Evolutionary conservation across 2,329 filamentous ascomycete genomes (phyloP).

Genomic region (Botrytis tulipae): DNA sequence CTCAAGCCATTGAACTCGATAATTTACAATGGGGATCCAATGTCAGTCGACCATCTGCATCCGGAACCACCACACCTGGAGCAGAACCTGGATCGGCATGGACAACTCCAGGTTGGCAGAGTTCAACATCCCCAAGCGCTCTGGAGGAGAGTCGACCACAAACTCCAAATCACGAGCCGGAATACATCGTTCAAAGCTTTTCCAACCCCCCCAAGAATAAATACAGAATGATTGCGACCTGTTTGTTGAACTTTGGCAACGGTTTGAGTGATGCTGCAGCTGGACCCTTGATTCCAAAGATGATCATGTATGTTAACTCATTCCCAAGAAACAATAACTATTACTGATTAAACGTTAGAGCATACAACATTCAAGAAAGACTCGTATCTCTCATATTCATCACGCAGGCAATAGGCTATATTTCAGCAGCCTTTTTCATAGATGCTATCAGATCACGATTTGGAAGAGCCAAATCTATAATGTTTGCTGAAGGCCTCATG

Average conservation of each 20-base stretch:
- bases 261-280: conserved; percentile 74
- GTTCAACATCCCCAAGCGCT: conserved; percentile 29
- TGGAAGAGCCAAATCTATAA: conserved; percentile 64
- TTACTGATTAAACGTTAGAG: neutral
- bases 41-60: conserved; percentile 26
- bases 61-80: conserved; percentile 28
- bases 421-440: conserved; percentile 67
- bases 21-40: conserved; percentile 24
- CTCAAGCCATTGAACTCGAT: conserved; percentile 34
- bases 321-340: neutral
- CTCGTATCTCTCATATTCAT: conserved; percentile 81
- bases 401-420: conserved; percentile 73
- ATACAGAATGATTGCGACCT: conserved; percentile 63
- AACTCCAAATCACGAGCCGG: conserved; percentile 44
- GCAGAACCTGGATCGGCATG: conserved; percentile 9
- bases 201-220: conserved; percentile 66
- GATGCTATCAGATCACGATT: conserved; percentile 60
- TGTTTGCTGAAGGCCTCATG: conserved; percentile 56
- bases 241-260: conserved; percentile 64
- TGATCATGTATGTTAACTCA: conserved; percentile 54
- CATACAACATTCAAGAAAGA: conserved; percentile 17
- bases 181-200: conserved; percentile 54
- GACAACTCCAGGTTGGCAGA: conserved; percentile 29
- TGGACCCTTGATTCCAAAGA: conserved; percentile 77
- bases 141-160: conserved; percentile 54